Evolutionary conservation across 306 rosid genomes (phyloP).

Genomic region (Lagenaria siceraria): DNA sequence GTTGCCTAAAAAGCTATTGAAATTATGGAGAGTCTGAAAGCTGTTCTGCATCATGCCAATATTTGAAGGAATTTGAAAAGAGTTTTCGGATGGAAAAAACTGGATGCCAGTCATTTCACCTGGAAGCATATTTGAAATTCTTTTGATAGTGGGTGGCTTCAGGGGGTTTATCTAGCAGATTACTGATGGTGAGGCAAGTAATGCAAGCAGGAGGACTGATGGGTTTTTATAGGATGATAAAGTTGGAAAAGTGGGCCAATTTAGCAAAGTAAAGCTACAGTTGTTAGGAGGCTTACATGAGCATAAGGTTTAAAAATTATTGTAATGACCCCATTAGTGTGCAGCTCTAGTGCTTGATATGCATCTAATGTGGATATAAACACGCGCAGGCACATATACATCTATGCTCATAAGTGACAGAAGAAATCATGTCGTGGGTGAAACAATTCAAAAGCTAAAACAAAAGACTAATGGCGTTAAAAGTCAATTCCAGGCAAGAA

Average conservation of each 20-base stretch:
- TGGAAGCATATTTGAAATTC: slow-evolving; percentile 37
- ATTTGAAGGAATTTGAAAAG: slow-evolving; percentile 14
- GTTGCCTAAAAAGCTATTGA: slow-evolving; percentile 14
- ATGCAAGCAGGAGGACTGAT: slow-evolving; percentile 1
- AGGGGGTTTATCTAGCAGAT: slow-evolving; percentile 2
- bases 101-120: slow-evolving; percentile 37
- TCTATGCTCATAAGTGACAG: background rate
- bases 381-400: background rate
- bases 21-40: slow-evolving; percentile 32
- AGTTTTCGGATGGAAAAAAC: slow-evolving; percentile 39
- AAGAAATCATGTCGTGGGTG: background rate
- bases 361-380: slow-evolving; percentile 10
- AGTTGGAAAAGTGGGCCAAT: slow-evolving; percentile 10
- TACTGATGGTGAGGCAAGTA: background rate
- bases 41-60: slow-evolving; percentile 25
- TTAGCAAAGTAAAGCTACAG: slow-evolving; percentile 4
- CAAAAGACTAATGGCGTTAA: background rate
- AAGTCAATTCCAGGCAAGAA: slow-evolving; percentile 4
- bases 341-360: slow-evolving; percentile 4
- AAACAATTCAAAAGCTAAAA: background rate
- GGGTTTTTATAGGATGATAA: slow-evolving; percentile 11
- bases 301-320: background rate
- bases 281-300: background rate
- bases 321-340: background rate
- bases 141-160: background rate